These are phyloP conservation scores for Russula brevipes DNA, from an alignment of 768 basidiomycete species.

Conservation along the genomic window DNA sequence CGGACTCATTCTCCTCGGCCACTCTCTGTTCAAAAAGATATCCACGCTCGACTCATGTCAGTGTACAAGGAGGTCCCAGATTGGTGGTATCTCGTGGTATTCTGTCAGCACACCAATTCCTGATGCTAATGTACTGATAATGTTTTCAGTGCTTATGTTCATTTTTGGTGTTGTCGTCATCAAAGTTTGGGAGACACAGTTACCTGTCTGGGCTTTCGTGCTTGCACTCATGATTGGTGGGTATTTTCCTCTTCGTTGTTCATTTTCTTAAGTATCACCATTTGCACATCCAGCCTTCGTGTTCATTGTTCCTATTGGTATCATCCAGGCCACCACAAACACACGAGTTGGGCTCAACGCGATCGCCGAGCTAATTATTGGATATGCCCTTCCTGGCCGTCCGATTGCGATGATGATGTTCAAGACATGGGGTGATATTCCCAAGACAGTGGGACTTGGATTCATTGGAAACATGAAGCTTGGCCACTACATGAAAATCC, in stretches of 20 bases:
- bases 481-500: slow-evolving; percentile 66
- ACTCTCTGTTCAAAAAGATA: slow-evolving; percentile 74
- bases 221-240: slow-evolving; percentile 59
- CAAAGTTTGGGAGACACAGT: slow-evolving; percentile 63
- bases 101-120: slow-evolving; percentile 31
- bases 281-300: slow-evolving; percentile 29
- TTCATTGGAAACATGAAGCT: slow-evolving; percentile 79
- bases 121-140: neutral
- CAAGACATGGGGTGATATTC: slow-evolving; percentile 78
- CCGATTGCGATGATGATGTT: slow-evolving; percentile 84
- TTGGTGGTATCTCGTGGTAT: slow-evolving; percentile 78
- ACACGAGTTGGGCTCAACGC: slow-evolving; percentile 71
- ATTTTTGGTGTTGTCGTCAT: slow-evolving; percentile 52
- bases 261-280: neutral
- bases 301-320: slow-evolving; percentile 50
- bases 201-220: slow-evolving; percentile 72
- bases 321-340: slow-evolving; percentile 71
- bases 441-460: slow-evolving; percentile 58
- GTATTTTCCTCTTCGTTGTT: slow-evolving; percentile 11
- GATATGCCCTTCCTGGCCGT: slow-evolving; percentile 71
- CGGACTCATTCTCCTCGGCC: slow-evolving; percentile 64
- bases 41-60: slow-evolving; percentile 79
- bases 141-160: slow-evolving; percentile 53
- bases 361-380: slow-evolving; percentile 76
- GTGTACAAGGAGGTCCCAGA: slow-evolving; percentile 72